Base-by-base conservation (phyloP, 2,329 filamentous ascomycete genomes). In the Trichoderma sp. region DNA sequence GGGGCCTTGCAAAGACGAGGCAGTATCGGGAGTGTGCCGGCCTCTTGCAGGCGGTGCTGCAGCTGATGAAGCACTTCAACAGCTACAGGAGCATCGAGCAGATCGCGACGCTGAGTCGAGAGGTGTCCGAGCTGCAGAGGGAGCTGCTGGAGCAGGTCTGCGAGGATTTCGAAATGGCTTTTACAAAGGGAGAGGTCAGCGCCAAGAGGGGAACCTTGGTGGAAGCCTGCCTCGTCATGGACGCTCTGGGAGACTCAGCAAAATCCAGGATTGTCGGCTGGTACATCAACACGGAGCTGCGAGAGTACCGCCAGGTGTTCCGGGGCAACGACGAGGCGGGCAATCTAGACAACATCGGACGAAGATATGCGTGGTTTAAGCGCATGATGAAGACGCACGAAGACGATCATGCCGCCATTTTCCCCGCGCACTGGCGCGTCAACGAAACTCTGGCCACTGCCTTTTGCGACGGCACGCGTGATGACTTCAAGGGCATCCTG, bases 51-150 rank as follows among this genome's bases (percentile, higher is more conserved):
- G 96, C 96, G 11, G 96, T 99, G 36, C 88, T 99, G 72, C 96
- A 99, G 87, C 90, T 99, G 59, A 98, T 98, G 93, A 93, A 93
- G 75, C 95, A 99, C 83, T 99, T 99, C 87, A 97, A 97, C 84
- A 97, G 93, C 81, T 99, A 98, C 81, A 88, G 96, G 72, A 97
- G 94, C 76, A 98, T 99, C 76, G 95, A 98, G 80, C 96, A 99
- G 86, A 98, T 99, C 79, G 96, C 96, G 32, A 93, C 93, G 0
- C 86, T 99, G 74, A 97, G 94, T 79, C 90, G 94, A 66, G 97
- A 97, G 77, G 96, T 99, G 43, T 92, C 94, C 6, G 96, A 98
- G 77, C 86, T 99, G 74, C 96, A 99, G 83, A 87, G 95, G 73
- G 95, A 98, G 80, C 84, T 99, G 72, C 84, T 98, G 71, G 96